Conservation (phyloP, 2,329 filamentous ascomycete species). For the Aspergillus puulaauensis region DNA sequence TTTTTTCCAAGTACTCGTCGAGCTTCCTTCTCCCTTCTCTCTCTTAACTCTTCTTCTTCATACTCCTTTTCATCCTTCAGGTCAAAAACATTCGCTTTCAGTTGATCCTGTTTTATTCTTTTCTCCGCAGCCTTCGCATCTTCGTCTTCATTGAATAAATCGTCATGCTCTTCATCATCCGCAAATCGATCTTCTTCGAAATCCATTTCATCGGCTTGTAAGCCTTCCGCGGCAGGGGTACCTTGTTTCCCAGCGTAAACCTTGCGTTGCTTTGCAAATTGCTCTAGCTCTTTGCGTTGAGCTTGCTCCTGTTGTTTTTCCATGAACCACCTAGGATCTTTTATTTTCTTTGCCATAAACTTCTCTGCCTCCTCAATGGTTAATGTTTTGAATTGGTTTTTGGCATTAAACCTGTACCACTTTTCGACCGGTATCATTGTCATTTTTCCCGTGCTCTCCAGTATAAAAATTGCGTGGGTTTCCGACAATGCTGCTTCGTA, state of each 20-base stretch:
- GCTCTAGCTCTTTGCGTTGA: constrained; percentile 60
- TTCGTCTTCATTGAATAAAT: constrained; percentile 81
- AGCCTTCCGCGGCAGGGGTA: constrained; percentile 47
- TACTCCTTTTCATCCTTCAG: constrained; percentile 68
- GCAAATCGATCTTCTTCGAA: constrained; percentile 75
- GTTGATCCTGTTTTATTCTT: constrained; percentile 73
- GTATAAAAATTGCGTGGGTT: constrained; percentile 73
- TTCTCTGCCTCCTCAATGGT: constrained; percentile 83
- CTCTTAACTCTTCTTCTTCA: constrained; percentile 67
- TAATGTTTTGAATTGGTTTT: constrained; percentile 68
- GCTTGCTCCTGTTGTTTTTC: constrained; percentile 54
- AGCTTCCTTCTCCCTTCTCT: constrained; percentile 63
- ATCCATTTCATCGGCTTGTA: constrained; percentile 65
- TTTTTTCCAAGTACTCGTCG: constrained; percentile 72
- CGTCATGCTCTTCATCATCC: constrained; percentile 77
- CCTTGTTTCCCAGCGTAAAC: constrained; percentile 47
- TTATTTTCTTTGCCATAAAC: constrained; percentile 74
- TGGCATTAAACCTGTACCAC: constrained; percentile 70
- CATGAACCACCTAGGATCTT: constrained; percentile 79
- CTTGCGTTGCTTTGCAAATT: constrained; percentile 50
- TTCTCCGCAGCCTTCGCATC: constrained; percentile 71
- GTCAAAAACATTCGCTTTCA: constrained; percentile 86
- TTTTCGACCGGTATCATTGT: constrained; percentile 91
- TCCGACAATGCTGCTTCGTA: constrained; percentile 89
- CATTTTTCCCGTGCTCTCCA: constrained; percentile 69